These are phyloP conservation scores for Hortiboletus campestris DNA, from an alignment of 768 basidiomycete genomes.

Conservation along the genomic window DNA sequence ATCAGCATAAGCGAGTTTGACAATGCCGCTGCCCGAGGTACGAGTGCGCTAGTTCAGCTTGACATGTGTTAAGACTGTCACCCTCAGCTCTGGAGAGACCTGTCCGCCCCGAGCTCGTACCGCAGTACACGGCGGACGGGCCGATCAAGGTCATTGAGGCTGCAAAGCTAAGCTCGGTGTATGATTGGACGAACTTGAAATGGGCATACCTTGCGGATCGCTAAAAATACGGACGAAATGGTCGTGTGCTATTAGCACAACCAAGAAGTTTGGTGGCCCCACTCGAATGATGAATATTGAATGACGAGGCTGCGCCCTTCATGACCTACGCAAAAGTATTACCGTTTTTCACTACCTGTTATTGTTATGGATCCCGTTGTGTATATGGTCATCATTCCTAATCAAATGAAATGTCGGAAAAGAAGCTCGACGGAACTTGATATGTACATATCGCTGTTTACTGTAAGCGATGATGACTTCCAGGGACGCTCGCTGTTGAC, in stretches of 20 bases:
- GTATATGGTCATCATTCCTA: slow-evolving; percentile 11
- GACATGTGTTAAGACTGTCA: background rate
- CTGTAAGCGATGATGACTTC: slow-evolving; percentile 25
- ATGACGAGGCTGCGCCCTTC: background rate
- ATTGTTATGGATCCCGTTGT: slow-evolving; percentile 17
- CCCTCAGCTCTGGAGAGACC: slow-evolving; percentile 16
- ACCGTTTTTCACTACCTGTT: slow-evolving; percentile 14
- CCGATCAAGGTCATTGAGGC: slow-evolving; percentile 10
- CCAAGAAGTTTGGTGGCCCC: too few relatives aligned
- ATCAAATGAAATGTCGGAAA: slow-evolving; percentile 12
- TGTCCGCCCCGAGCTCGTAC: slow-evolving; percentile 22
- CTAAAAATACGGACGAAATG: slow-evolving; percentile 12
- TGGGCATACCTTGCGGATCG: background rate
- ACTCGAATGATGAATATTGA: too few relatives aligned
- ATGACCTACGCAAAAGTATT: slow-evolving; percentile 17
- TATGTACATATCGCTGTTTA: slow-evolving; percentile 23
- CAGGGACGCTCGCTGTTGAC: slow-evolving; percentile 19
- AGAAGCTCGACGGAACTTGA: slow-evolving; percentile 23
- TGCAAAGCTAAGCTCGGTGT: background rate
- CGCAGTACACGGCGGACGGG: slow-evolving; percentile 1
- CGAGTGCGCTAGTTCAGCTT: background rate
- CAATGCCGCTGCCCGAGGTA: slow-evolving; percentile 20
- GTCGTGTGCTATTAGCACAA: background rate
- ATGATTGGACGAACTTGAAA: slow-evolving; percentile 24
- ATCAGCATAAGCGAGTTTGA: slow-evolving; percentile 25